phyloP scores from a whole-genome alignment of 345 rosid species.

The Clarkia xantiana region DNA sequence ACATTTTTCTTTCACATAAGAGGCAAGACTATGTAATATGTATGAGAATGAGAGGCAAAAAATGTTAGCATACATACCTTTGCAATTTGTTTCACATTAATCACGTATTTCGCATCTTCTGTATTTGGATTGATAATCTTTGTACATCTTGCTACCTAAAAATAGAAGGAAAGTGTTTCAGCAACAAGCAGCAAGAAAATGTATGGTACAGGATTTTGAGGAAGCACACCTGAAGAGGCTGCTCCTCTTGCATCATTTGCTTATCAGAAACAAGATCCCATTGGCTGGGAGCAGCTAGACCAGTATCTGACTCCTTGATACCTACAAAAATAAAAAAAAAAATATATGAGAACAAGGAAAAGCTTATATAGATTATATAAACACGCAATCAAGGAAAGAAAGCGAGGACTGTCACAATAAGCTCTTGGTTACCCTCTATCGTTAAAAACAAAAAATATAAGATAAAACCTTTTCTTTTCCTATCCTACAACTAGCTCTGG shows the following conservation, averaged over 20 bases:
- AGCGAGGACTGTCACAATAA: too few relatives aligned
- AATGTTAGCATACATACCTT: slow-evolving; percentile 37
- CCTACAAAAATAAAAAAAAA: slow-evolving; percentile 22
- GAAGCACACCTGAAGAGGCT: slow-evolving; percentile 55
- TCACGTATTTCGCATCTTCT: slow-evolving; percentile 90
- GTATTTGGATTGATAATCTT: slow-evolving; percentile 92
- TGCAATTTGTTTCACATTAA: slow-evolving; percentile 93
- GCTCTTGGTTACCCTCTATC: too few relatives aligned
- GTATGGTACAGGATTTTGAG: background rate
- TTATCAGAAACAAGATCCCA: slow-evolving; percentile 99
- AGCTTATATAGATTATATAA: too few relatives aligned
- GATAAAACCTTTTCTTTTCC: too few relatives aligned
- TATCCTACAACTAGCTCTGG: too few relatives aligned
- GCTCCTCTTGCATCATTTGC: slow-evolving; percentile 99
- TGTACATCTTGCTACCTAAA: slow-evolving; percentile 89
- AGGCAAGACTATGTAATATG: too few relatives aligned
- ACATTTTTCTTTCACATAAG: too few relatives aligned
- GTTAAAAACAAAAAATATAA: too few relatives aligned
- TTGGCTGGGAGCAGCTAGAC: slow-evolving; percentile 92
- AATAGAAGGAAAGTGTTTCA: background rate
- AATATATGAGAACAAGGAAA: too few relatives aligned
- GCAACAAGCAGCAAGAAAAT: background rate
- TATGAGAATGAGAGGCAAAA: background rate
- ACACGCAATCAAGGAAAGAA: too few relatives aligned
- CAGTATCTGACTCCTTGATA: slow-evolving; percentile 95